These are phyloP conservation scores for Trypethelium eluteriae DNA, from an alignment of 495 filamentous ascomycete species.

Conservation along the genomic window DNA sequence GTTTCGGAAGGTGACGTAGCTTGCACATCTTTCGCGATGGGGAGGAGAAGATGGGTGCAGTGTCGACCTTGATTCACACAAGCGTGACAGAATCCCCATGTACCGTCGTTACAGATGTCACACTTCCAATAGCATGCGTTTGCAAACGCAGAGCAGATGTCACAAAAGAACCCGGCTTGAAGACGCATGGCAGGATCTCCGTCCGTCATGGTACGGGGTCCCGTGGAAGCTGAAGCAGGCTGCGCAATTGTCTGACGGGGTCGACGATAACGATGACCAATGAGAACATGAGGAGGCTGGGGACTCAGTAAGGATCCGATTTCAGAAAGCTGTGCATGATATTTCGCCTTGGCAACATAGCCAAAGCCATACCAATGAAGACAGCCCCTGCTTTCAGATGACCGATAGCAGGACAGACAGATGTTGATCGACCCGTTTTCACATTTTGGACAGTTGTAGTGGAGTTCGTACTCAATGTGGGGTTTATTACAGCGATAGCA, in stretches of 20 bases:
- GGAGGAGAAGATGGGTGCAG: slow-evolving; percentile 71
- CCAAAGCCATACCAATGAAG: slow-evolving; percentile 73
- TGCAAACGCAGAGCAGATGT: slow-evolving; percentile 58
- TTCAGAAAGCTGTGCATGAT: slow-evolving; percentile 40
- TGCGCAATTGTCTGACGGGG: slow-evolving; percentile 39
- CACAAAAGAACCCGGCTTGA: slow-evolving; percentile 78
- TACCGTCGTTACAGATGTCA: slow-evolving; percentile 72
- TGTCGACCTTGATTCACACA: slow-evolving; percentile 71
- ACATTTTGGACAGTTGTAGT: slow-evolving; percentile 69
- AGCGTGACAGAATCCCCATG: slow-evolving; percentile 81
- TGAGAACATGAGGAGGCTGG: slow-evolving; percentile 56
- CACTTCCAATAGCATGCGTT: slow-evolving; percentile 83
- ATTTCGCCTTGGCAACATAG: slow-evolving; percentile 52
- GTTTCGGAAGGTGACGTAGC: slow-evolving; percentile 27
- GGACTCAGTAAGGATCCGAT: slow-evolving; percentile 38
- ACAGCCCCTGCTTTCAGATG: slow-evolving; percentile 55
- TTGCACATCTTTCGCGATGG: slow-evolving; percentile 39
- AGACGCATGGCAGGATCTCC: slow-evolving; percentile 59
- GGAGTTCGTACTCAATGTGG: slow-evolving; percentile 71
- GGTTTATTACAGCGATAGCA: slow-evolving; percentile 59
- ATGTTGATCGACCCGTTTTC: slow-evolving; percentile 63
- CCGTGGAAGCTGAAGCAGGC: slow-evolving; percentile 24
- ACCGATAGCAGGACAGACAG: slow-evolving; percentile 69
- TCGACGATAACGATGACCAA: slow-evolving; percentile 57
- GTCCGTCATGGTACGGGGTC: slow-evolving; percentile 42